phyloP scores from a whole-genome alignment of 2,329 filamentous ascomycete genomes.

The Clonostachys rhizophaga region DNA sequence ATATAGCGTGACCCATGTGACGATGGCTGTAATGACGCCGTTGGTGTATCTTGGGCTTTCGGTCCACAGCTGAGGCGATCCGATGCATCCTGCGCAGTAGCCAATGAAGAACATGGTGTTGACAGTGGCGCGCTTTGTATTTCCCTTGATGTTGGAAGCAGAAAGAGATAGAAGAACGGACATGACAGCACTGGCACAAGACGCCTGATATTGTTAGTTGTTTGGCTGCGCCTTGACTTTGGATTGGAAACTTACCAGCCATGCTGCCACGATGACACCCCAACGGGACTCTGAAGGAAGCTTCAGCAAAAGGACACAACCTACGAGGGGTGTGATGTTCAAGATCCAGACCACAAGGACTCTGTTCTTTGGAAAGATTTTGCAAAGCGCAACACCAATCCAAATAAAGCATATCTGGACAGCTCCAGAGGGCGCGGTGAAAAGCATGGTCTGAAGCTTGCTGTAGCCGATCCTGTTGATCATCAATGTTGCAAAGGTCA shows the following conservation, averaged over 20 bases:
- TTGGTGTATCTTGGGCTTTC: constrained; percentile 33
- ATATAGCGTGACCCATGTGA: constrained; percentile 34
- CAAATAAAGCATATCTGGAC: constrained; percentile 39
- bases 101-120: constrained; percentile 15
- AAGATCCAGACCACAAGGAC: constrained; percentile 30
- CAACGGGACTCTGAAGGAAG: constrained; percentile 32
- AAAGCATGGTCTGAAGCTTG: constrained; percentile 37
- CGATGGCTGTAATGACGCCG: constrained; percentile 38
- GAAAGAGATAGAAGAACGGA: constrained; percentile 30
- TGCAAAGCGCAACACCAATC: constrained; percentile 32
- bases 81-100: constrained; percentile 16
- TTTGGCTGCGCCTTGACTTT: neutral
- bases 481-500: constrained; percentile 40
- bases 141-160: constrained; percentile 19
- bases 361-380: constrained; percentile 29
- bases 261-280: constrained; percentile 41
- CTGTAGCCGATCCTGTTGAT: constrained; percentile 40
- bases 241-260: constrained; percentile 24
- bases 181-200: constrained; percentile 34
- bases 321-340: constrained; percentile 34
- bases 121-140: constrained; percentile 17
- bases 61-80: constrained; percentile 42
- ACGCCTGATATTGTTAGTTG: constrained; percentile 16
- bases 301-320: constrained; percentile 34
- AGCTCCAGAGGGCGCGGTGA: constrained; percentile 40